phyloP scores from a whole-genome alignment of 2,329 filamentous ascomycete genomes.

The Diplodia corticola region DNA sequence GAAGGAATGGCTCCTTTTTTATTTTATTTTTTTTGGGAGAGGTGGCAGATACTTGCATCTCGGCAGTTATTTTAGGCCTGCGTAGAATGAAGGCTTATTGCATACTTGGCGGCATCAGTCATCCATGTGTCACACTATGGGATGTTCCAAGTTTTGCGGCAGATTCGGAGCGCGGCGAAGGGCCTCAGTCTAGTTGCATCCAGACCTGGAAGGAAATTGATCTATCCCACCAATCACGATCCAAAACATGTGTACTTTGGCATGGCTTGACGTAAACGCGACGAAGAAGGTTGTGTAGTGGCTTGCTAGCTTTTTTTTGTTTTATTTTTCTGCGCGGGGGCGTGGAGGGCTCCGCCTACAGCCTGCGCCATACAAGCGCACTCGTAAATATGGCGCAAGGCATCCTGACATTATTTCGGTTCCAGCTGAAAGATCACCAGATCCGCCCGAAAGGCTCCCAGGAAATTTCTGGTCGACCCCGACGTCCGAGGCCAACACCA shows the following conservation, averaged over 20 bases:
- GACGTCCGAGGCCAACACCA: background rate
- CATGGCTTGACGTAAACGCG: background rate
- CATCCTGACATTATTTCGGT: background rate
- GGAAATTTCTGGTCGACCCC: background rate
- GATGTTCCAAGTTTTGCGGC: background rate
- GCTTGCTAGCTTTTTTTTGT: background rate
- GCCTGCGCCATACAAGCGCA: background rate
- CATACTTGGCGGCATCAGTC: background rate
- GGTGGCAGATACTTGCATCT: background rate
- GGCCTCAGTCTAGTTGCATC: background rate
- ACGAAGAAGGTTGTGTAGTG: background rate
- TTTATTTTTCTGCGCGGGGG: too few species aligned
- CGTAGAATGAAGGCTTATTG: background rate
- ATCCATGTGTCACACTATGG: background rate
- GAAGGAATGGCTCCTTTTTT: background rate
- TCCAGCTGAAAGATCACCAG: slow-evolving; percentile 13
- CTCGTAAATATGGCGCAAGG: background rate
- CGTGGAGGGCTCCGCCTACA: background rate
- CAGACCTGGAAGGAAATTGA: background rate
- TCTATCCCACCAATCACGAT: background rate
- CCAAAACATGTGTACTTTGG: background rate
- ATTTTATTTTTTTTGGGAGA: background rate
- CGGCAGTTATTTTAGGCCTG: background rate
- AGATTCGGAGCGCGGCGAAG: background rate
- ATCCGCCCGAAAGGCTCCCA: slow-evolving; percentile 5